Conservation (phyloP, 2,329 filamentous ascomycete species). For the Phyllosticta citrichinensis region DNA sequence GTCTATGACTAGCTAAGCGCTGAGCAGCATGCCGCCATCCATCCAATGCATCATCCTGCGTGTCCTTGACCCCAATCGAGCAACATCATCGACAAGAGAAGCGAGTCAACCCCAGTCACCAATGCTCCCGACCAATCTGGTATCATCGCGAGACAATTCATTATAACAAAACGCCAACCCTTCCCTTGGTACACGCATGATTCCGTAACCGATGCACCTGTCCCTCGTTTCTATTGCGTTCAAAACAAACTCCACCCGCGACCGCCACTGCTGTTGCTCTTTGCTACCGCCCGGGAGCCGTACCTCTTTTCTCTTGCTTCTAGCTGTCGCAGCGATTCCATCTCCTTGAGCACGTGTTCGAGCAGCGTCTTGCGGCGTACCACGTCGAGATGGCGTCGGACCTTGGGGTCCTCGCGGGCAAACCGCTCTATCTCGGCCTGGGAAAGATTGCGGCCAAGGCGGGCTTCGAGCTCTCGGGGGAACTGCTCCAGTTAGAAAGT, state of each 20-base stretch:
- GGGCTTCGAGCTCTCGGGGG: slow-evolving; percentile 78
- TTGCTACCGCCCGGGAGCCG: slow-evolving; percentile 21
- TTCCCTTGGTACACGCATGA: background rate
- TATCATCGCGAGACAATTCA: slow-evolving; percentile 9
- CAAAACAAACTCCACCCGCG: slow-evolving; percentile 27
- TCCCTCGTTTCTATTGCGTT: slow-evolving; percentile 9
- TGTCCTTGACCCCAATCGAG: background rate
- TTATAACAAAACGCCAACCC: slow-evolving; percentile 9
- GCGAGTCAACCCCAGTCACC: background rate
- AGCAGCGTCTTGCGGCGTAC: slow-evolving; percentile 86
- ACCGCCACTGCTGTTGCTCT: slow-evolving; percentile 17
- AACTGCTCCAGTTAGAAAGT: slow-evolving; percentile 42
- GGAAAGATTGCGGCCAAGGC: slow-evolving; percentile 71
- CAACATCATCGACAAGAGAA: background rate
- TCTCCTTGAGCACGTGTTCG: slow-evolving; percentile 89
- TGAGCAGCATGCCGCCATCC: background rate
- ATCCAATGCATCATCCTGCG: background rate
- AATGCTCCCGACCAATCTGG: slow-evolving; percentile 8
- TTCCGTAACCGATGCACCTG: background rate
- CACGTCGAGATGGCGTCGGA: slow-evolving; percentile 80
- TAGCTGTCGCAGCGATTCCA: slow-evolving; percentile 78
- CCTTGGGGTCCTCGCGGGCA: slow-evolving; percentile 84
- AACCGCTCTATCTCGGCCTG: slow-evolving; percentile 79
- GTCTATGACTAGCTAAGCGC: background rate
- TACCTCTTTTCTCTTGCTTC: slow-evolving; percentile 59